Conservation (phyloP, 2,329 filamentous ascomycete genomes). For the Magnaporthiopsis rhizophila region DNA sequence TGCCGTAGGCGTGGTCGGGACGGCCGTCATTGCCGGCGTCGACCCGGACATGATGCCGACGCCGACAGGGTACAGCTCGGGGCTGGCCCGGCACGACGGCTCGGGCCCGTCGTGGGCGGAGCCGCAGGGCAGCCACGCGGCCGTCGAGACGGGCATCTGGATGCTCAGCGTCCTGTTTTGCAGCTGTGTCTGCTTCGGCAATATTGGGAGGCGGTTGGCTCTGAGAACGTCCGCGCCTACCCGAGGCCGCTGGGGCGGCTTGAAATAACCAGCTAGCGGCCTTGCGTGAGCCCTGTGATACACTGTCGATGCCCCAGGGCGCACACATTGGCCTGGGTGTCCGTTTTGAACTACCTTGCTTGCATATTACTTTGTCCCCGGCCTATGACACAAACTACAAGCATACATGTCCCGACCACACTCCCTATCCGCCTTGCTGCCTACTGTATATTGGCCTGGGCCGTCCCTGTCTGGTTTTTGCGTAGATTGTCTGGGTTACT, state of each 20-base stretch:
- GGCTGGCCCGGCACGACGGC: background rate
- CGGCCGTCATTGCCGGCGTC: constrained; percentile 63
- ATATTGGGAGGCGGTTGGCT: constrained; percentile 78
- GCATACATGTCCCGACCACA: background rate
- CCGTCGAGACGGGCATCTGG: constrained; percentile 72
- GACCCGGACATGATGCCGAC: constrained; percentile 72
- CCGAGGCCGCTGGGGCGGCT: constrained; percentile 39
- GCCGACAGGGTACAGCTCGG: constrained; percentile 35
- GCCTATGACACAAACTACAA: background rate
- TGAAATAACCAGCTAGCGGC: constrained; percentile 19
- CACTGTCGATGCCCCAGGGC: too few species aligned
- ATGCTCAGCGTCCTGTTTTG: constrained; percentile 90
- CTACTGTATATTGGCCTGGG: background rate
- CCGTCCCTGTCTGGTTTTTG: too few species aligned
- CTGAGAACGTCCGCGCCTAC: constrained; percentile 34
- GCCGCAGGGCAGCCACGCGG: constrained; percentile 38
- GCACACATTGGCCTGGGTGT: background rate
- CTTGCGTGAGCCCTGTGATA: background rate
- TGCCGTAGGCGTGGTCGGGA: constrained; percentile 65
- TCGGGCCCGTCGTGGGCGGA: background rate
- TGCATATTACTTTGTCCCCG: background rate
- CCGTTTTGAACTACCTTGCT: background rate
- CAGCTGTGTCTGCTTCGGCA: constrained; percentile 91
- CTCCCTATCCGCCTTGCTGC: background rate
- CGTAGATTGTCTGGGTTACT: background rate